Evolutionary conservation across 139 green algal genomes (phyloP), one percentile per base, ranked within the genome.

Genomic region (Zygnema cylindricum): DNA sequence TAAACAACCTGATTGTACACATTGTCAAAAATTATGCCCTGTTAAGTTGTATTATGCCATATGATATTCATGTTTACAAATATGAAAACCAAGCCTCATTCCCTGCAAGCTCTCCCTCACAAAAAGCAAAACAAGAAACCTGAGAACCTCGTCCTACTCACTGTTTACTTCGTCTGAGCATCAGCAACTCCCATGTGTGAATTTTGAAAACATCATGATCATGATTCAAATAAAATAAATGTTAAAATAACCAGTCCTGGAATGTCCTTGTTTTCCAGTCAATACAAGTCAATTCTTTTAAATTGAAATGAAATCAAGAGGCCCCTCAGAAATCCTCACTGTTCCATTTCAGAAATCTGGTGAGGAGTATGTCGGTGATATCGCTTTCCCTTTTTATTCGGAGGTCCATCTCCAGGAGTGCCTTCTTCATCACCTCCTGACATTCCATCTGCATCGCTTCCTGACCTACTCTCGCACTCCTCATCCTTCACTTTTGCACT

Each of bases 1-100:
- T 69, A 40, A 89, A 89, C 77, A 89, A 30, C 85, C 85, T 89
- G 85, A 25, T 73, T 25, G 57, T 30, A 73, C 25, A 30, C 57
- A 73, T 73, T 73, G 25, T 25, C 57, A 30, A 73, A 25, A 25
- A 30, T 25, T 73, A 30, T 73, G 57, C 57, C 30, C 57, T 30
- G 30, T 30, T 25, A 25, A 25, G 57, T 25, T 30, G 30, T 25
- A 25, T 35, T 25, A 30, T 30, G 57, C 30, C 57, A 73, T 30
- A 73, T 30, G 25, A 30, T 25, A 73, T 25, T 25, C 25, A 30
- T 25, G 30, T 35, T 25, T 30, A 73, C 57, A 73, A 73, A 30
- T 35, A 30, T 25, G 57, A 73, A 25, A 73, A 73, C 57, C 57
- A 35, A 25, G 25, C 57, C 30, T 30, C 30, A 25, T 73, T 30